These are phyloP conservation scores for Candida alai DNA, from an alignment of 805 yeast species.

Conservation along the genomic window DNA sequence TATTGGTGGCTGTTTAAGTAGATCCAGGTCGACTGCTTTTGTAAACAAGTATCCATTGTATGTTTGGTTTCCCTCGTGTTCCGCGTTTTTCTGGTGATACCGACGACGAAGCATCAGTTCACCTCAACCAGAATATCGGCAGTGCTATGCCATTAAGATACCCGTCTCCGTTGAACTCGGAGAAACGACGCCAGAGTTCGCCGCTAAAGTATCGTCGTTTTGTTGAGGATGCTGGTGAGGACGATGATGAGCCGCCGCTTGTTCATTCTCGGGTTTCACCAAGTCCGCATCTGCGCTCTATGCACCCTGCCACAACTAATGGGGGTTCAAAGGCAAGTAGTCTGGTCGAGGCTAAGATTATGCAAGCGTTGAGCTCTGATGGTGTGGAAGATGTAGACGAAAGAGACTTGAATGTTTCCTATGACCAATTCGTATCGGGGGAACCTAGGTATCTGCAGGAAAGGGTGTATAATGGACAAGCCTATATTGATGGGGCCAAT, in stretches of 20 bases:
- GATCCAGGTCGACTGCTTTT: no score
- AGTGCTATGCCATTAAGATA: constrained; percentile 30
- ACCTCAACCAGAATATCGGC: constrained; percentile 33
- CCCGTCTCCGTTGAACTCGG: neutral
- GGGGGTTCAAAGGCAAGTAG: constrained; percentile 6
- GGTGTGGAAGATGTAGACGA: constrained; percentile 6
- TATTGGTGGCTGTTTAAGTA: no score
- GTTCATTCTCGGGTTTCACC: no score
- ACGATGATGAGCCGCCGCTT: constrained; percentile 16
- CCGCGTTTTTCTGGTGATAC: constrained; percentile 37
- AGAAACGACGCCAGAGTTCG: neutral
- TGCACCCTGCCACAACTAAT: constrained; percentile 3
- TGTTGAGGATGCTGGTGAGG: no score
- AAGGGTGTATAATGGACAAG: neutral
- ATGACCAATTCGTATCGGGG: constrained; percentile 4
- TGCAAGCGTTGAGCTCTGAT: neutral
- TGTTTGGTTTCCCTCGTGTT: constrained; percentile 30
- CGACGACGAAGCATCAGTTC: constrained; percentile 42
- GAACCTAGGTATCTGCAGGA: constrained; percentile 2
- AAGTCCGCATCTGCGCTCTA: no score
- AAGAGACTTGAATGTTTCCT: constrained; percentile 5
- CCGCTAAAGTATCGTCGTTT: no score
- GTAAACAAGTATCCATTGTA: constrained; percentile 5
- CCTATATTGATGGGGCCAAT: constrained; percentile 11
- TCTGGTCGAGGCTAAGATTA: neutral